Evolutionary conservation across 768 basidiomycete species (phyloP).

Genomic region (Vararia minispora): DNA sequence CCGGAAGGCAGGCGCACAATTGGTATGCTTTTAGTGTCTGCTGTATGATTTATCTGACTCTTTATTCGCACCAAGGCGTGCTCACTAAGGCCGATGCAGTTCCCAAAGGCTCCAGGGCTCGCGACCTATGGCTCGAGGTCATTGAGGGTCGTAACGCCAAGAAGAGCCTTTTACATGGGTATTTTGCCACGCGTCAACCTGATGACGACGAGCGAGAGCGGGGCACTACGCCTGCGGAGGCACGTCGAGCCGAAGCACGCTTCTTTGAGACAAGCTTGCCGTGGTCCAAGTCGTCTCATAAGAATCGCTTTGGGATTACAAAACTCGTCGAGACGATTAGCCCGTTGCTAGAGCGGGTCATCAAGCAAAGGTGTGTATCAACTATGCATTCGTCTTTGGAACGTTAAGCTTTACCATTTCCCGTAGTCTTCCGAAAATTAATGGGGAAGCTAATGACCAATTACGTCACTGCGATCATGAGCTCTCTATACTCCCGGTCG

Average conservation of each 20-base stretch:
- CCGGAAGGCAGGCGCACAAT: slow-evolving; percentile 38
- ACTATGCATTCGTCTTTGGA: background rate
- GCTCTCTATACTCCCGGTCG: slow-evolving; percentile 20
- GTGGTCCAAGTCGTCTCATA: slow-evolving; percentile 22
- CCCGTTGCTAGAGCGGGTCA: slow-evolving; percentile 25
- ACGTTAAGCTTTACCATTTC: background rate
- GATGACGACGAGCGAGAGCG: slow-evolving; percentile 23
- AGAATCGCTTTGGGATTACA: slow-evolving; percentile 25
- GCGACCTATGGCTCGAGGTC: slow-evolving; percentile 27
- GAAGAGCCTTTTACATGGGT: slow-evolving; percentile 29
- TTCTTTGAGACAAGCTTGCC: slow-evolving; percentile 27
- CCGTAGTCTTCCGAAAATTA: slow-evolving; percentile 22
- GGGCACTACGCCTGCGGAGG: slow-evolving; percentile 20
- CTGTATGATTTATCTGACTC: background rate
- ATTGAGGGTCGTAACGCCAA: slow-evolving; percentile 26
- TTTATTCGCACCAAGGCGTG: slow-evolving; percentile 27
- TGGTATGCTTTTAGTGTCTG: slow-evolving; percentile 22
- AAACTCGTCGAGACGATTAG: slow-evolving; percentile 26
- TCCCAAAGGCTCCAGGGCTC: slow-evolving; percentile 20
- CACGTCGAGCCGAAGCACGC: slow-evolving; percentile 23
- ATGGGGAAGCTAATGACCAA: slow-evolving; percentile 15
- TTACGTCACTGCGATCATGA: slow-evolving; percentile 20
- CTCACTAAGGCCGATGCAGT: slow-evolving; percentile 41
- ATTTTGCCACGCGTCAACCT: slow-evolving; percentile 34
- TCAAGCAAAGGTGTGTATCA: slow-evolving; percentile 19